These are phyloP conservation scores for Annulohypoxylon bovei DNA, from an alignment of 495 filamentous ascomycete genomes.

Conservation along the genomic window DNA sequence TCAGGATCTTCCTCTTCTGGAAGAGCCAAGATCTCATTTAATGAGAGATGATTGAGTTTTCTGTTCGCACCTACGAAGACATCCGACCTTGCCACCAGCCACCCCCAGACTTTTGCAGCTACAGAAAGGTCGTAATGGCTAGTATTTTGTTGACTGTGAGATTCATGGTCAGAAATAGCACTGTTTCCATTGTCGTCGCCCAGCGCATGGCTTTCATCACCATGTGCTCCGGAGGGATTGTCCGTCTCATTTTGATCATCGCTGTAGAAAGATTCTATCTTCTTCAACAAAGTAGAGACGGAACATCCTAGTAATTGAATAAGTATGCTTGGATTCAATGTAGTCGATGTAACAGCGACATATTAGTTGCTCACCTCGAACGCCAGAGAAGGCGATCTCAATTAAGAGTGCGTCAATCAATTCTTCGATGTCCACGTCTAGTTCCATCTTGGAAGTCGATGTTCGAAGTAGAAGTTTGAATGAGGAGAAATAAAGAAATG, in stretches of 20 bases:
- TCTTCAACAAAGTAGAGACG: constrained; percentile 33
- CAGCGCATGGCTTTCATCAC: not conserved
- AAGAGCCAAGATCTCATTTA: constrained; percentile 54
- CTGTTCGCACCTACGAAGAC: constrained; percentile 55
- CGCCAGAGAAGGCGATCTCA: constrained; percentile 74
- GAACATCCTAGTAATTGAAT: constrained; percentile 36
- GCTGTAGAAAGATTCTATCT: constrained; percentile 40
- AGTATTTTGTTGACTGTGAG: not conserved
- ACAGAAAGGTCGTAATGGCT: constrained; percentile 43
- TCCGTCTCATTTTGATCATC: not conserved
- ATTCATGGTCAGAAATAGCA: not conserved
- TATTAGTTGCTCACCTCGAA: constrained; percentile 66
- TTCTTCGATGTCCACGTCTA: constrained; percentile 67
- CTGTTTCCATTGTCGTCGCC: not conserved
- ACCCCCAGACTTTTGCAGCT: constrained; percentile 56
- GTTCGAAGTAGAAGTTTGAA: constrained; percentile 35
- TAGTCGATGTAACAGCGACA: not conserved
- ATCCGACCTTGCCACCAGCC: constrained; percentile 54
- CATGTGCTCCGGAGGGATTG: not conserved
- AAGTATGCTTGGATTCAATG: constrained; percentile 22
- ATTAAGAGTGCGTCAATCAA: constrained; percentile 75
- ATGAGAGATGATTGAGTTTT: constrained; percentile 52
- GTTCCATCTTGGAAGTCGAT: constrained; percentile 61
- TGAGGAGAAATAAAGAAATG: constrained; percentile 2
- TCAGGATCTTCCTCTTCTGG: constrained; percentile 46